Evolutionary conservation across 768 basidiomycete species (phyloP).

Genomic region (Suillus clintonianus): DNA sequence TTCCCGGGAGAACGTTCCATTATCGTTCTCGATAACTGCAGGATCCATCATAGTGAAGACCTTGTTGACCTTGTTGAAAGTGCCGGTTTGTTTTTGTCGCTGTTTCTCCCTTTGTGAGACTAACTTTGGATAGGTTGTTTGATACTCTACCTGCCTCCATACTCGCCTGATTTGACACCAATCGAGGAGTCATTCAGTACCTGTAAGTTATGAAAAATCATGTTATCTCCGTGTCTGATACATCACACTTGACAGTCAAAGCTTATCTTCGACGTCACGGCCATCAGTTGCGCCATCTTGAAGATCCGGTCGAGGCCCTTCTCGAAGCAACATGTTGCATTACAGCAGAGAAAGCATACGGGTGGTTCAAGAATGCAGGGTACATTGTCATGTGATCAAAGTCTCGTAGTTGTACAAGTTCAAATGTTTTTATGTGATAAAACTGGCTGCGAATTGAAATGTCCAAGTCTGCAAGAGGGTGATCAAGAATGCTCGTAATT

Average conservation of each 20-base stretch:
- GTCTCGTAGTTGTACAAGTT: too few relatives aligned
- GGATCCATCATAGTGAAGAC: not conserved
- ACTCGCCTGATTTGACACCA: not conserved
- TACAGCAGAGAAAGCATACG: constrained; percentile 4
- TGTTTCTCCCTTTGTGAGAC: too few relatives aligned
- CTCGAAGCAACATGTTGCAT: constrained; percentile 6
- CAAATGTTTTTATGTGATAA: too few relatives aligned
- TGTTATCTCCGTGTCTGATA: not conserved
- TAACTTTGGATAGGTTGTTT: not conserved
- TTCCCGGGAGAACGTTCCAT: not conserved
- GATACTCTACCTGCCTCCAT: not conserved
- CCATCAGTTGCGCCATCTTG: not conserved
- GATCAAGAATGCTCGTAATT: too few relatives aligned
- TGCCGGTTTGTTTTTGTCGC: not conserved
- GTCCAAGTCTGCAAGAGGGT: too few relatives aligned
- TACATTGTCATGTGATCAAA: constrained; percentile 1
- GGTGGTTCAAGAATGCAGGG: constrained; percentile 10
- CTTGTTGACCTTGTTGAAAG: not conserved
- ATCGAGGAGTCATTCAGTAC: not conserved
- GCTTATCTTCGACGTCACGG: not conserved
- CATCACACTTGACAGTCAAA: not conserved
- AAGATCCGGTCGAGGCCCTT: not conserved
- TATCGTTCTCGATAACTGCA: not conserved
- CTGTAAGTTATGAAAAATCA: not conserved
- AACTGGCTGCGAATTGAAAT: too few relatives aligned